These are phyloP conservation scores for Curvularia hawaiiensis DNA, from an alignment of 2,329 filamentous ascomycete species.

Conservation along the genomic window DNA sequence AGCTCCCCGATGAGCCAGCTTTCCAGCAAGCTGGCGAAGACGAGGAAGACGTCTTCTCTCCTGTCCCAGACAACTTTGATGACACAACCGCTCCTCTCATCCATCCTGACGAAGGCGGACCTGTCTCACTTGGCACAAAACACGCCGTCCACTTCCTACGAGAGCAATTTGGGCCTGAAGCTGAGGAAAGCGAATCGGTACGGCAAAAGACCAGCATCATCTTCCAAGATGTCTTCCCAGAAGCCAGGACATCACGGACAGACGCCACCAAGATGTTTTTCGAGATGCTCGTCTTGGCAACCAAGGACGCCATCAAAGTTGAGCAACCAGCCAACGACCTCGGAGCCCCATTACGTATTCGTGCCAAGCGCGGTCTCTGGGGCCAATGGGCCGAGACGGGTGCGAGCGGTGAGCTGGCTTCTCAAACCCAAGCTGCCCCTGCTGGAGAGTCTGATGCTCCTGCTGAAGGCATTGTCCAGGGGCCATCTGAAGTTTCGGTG, in stretches of 20 bases:
- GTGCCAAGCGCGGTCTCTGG: slow-evolving; percentile 95
- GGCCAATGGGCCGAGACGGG: slow-evolving; percentile 86
- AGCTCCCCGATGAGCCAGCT: slow-evolving; percentile 36
- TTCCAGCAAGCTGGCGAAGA: slow-evolving; percentile 37
- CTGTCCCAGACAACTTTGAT: slow-evolving; percentile 67
- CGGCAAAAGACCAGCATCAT: slow-evolving; percentile 78
- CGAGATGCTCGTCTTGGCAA: slow-evolving; percentile 91
- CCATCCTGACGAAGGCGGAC: slow-evolving; percentile 82
- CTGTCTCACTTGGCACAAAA: slow-evolving; percentile 88
- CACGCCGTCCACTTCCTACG: slow-evolving; percentile 94
- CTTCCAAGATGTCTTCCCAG: slow-evolving; percentile 90
- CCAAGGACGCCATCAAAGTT: slow-evolving; percentile 97
- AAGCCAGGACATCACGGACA: slow-evolving; percentile 77
- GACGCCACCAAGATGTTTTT: slow-evolving; percentile 99
- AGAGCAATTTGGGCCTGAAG: slow-evolving; percentile 79
- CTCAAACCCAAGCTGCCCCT: slow-evolving; percentile 27
- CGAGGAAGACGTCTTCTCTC: slow-evolving; percentile 47
- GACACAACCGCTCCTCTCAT: slow-evolving; percentile 77
- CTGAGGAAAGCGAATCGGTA: slow-evolving; percentile 68
- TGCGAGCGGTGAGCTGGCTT: slow-evolving; percentile 35
- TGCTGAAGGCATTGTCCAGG: slow-evolving; percentile 28
- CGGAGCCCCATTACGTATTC: slow-evolving; percentile 79
- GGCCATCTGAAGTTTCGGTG: slow-evolving; percentile 27
- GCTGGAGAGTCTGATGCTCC: slow-evolving; percentile 25
- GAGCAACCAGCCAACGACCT: slow-evolving; percentile 76